These are phyloP conservation scores for Dryas alaskensis DNA, from an alignment of 306 rosid species.

Conservation along the genomic window DNA sequence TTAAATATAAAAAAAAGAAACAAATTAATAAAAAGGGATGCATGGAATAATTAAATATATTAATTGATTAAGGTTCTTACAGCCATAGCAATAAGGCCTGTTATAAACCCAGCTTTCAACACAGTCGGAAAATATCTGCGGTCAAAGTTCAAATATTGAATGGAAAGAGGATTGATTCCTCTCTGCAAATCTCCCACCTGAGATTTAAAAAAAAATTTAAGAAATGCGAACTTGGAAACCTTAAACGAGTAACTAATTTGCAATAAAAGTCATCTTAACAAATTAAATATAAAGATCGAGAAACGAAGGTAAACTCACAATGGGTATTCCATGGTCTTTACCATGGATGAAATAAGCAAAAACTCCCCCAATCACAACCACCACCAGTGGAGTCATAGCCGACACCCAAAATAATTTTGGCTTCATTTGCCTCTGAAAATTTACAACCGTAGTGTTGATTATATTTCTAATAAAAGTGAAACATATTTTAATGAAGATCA, in stretches of 20 bases:
- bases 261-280: too few relatives aligned
- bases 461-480: too few relatives aligned
- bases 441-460: background rate
- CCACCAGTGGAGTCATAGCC: slow-evolving; percentile 70
- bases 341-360: slow-evolving; percentile 60
- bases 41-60: background rate
- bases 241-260: too few relatives aligned
- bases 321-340: slow-evolving; percentile 58
- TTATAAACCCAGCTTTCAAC: slow-evolving; percentile 46
- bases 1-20: background rate
- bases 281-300: too few relatives aligned
- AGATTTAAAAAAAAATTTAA: background rate
- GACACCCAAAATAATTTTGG: slow-evolving; percentile 83
- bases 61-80: slow-evolving; percentile 34
- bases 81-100: slow-evolving; percentile 72
- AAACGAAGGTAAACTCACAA: slow-evolving; percentile 34
- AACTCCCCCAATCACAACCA: slow-evolving; percentile 47
- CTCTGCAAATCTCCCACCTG: slow-evolving; percentile 78
- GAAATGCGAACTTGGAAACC: background rate
- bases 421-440: slow-evolving; percentile 47
- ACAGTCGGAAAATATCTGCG: slow-evolving; percentile 43
- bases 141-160: slow-evolving; percentile 49
- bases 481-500: too few relatives aligned
- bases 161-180: slow-evolving; percentile 73
- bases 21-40: background rate